Evolutionary conservation across 805 yeast species (phyloP), one percentile per base, ranked within the genome.

Genomic region (Yueomyces sinensis): DNA sequence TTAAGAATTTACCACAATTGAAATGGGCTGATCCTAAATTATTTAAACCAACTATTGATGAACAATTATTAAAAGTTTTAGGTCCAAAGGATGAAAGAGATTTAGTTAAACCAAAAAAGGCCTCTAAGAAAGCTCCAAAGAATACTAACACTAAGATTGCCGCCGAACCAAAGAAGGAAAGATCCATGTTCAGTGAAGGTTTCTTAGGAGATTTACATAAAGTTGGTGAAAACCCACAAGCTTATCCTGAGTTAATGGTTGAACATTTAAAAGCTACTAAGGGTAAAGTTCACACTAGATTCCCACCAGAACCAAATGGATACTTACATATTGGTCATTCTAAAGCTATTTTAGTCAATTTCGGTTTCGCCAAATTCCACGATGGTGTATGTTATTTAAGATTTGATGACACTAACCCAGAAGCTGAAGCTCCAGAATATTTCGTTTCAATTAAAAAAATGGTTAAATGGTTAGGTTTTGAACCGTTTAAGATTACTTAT

Each of bases 221-320:
- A 56, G 86, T 95, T 18, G 97, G 96, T 46, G 95, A 78, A 56
- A 89, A 89, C 56, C 87, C 89, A 27, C 99, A 91, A 64, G 79
- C 72, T 44, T 78, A 68, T 58, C 91, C 94, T 25, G 94, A 84
- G 52, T 66, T 83, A 39, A 77, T 83, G 80, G 66, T 67, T 43
- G 79, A 74, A 44, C 98, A 91, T 57, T 65, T 84, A 47, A 72
- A 69, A 37, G 74, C 73, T 43, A 83, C 94, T 24, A 69, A 72
- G 27, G 94, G 95, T 32, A 68, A 71, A 51, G 97, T 89, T 20
- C 76, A 72, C 48, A 91, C 98, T 3, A 75, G 99, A 56, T 91
- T 91, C 63, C 99, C 62, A 39, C 99, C 99, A 44, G 99, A 91
- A 67, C 99, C 99, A 40, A 82, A 94, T 64, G 99, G 99, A 65